A percentile compares a stretch with the other conserved stretches of the same genome.
Evolutionary conservation across 306 rosid genomes (phyloP).

Genomic region (Pueraria montana): DNA sequence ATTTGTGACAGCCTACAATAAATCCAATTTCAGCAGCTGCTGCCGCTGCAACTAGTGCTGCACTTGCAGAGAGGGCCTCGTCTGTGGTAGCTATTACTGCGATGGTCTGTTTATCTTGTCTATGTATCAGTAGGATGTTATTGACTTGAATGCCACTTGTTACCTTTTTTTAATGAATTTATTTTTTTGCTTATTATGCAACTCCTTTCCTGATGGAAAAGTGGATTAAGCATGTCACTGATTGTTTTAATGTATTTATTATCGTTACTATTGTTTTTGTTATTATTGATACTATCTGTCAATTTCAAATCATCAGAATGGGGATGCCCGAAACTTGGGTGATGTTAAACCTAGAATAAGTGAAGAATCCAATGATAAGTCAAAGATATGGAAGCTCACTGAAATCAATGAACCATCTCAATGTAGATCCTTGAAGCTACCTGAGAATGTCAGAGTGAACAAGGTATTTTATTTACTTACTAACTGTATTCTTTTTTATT

Average conservation of each 20-base stretch:
- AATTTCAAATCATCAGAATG: slow-evolving; percentile 70
- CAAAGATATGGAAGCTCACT: slow-evolving; percentile 97
- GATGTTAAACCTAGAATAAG: slow-evolving; percentile 95
- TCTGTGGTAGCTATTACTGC: slow-evolving; percentile 77
- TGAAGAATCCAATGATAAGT: slow-evolving; percentile 95
- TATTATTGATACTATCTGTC: slow-evolving; percentile 10
- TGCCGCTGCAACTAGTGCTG: slow-evolving; percentile 70
- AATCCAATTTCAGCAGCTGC: slow-evolving; percentile 79
- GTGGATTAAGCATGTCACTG: slow-evolving; percentile 16
- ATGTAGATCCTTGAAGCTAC: slow-evolving; percentile 91
- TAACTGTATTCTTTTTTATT: slow-evolving; percentile 18
- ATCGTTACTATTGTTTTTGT: slow-evolving; percentile 6
- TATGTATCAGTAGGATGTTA: slow-evolving; percentile 28
- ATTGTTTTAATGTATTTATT: slow-evolving; percentile 24
- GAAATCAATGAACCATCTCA: slow-evolving; percentile 90
- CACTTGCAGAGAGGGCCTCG: slow-evolving; percentile 78
- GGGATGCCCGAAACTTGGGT: slow-evolving; percentile 84
- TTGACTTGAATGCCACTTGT: slow-evolving; percentile 4
- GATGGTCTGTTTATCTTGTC: slow-evolving; percentile 72
- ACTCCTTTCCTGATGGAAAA: not conserved
- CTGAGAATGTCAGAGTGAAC: slow-evolving; percentile 80
- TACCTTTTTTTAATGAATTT: not conserved
- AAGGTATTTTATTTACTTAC: slow-evolving; percentile 62
- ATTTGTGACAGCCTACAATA: slow-evolving; percentile 74
- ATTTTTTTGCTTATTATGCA: slow-evolving; percentile 22